phyloP scores from a whole-genome alignment of 2,329 filamentous ascomycete species.

The Botrytis galanthina region DNA sequence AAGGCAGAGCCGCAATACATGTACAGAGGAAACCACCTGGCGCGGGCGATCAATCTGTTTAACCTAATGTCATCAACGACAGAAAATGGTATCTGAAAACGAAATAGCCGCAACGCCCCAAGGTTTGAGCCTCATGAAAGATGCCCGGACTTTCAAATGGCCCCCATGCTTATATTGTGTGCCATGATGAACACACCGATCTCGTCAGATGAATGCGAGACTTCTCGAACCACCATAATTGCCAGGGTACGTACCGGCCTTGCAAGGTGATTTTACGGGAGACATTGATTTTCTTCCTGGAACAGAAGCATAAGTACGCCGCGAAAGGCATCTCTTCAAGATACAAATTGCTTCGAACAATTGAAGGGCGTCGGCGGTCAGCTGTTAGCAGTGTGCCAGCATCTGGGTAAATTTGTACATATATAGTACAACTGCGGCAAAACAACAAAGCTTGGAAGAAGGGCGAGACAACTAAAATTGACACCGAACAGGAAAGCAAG shows the following conservation, averaged over 20 bases:
- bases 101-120: not conserved
- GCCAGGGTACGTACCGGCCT: too few relatives aligned
- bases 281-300: not conserved
- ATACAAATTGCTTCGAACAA: not conserved
- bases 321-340: not conserved
- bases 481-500: not conserved
- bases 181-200: not conserved
- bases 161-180: not conserved
- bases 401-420: not conserved
- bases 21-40: not conserved
- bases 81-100: not conserved
- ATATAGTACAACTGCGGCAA: not conserved
- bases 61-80: not conserved
- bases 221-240: not conserved
- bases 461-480: not conserved
- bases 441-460: not conserved
- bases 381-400: too few relatives aligned
- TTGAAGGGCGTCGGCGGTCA: too few relatives aligned
- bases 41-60: not conserved
- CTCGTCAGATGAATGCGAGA: not conserved
- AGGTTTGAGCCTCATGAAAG: not conserved
- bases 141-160: not conserved
- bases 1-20: not conserved
- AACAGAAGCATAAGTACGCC: not conserved
- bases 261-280: not conserved